phyloP scores from a whole-genome alignment of 2,329 filamentous ascomycete species.

The Fusarium sp. region DNA sequence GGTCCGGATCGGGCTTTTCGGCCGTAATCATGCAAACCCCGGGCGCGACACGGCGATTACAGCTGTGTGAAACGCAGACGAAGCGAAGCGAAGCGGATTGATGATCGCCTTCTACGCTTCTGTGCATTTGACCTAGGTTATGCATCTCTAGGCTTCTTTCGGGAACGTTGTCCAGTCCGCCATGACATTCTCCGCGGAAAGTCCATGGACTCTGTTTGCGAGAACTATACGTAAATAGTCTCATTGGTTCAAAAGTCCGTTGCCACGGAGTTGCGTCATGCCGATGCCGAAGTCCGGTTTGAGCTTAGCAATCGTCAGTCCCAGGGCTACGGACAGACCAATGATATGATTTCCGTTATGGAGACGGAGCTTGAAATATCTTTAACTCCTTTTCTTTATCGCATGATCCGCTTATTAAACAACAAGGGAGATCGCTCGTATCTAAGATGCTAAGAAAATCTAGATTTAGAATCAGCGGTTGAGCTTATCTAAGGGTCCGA shows the following conservation, averaged over 20 bases:
- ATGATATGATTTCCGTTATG: neutral
- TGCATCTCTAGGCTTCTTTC: neutral
- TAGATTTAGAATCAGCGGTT: neutral
- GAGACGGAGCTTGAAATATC: constrained; percentile 17
- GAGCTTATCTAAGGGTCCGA: constrained; percentile 7
- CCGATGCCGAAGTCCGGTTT: constrained; percentile 23
- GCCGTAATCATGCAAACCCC: constrained; percentile 30
- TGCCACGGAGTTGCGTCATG: constrained; percentile 24
- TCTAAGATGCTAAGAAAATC: constrained; percentile 22
- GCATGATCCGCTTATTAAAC: constrained; percentile 28
- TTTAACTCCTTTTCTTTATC: constrained; percentile 18
- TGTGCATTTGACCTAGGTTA: neutral
- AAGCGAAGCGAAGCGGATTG: neutral
- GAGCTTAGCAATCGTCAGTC: constrained; percentile 9
- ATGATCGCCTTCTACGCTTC: neutral
- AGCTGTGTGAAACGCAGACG: neutral
- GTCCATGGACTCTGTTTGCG: constrained; percentile 13
- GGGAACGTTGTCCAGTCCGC: neutral
- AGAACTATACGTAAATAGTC: constrained; percentile 5
- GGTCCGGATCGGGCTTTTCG: constrained; percentile 36
- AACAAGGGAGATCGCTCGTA: constrained; percentile 28
- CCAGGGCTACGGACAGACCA: neutral
- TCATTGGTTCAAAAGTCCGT: neutral
- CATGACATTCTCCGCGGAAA: constrained; percentile 1
- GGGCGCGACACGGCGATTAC: neutral